A percentile compares a stretch with the other conserved stretches of the same genome.
These are phyloP conservation scores for Naganishia kalamii DNA, from an alignment of 768 basidiomycete species.

Conservation along the genomic window DNA sequence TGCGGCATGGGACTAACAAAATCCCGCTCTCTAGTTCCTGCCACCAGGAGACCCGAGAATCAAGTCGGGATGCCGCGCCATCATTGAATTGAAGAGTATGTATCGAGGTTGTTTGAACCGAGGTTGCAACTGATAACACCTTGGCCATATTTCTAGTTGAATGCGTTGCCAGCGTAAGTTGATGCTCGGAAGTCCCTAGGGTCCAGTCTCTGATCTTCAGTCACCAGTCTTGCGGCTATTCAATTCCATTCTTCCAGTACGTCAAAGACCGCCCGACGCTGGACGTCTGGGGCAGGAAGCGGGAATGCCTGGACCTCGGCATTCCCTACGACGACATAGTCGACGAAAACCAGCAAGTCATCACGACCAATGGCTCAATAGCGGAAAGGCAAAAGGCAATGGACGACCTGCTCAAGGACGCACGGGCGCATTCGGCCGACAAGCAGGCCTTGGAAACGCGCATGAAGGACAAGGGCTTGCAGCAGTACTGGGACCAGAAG, in stretches of 20 bases:
- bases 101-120: neutral
- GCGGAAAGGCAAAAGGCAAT: conserved; percentile 1
- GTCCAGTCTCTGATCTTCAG: neutral
- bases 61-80: conserved; percentile 19
- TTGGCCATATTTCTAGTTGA: neutral
- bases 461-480: neutral
- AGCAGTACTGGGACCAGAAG: conserved; percentile 18
- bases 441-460: neutral
- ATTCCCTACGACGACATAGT: neutral
- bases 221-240: conserved; percentile 21
- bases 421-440: neutral
- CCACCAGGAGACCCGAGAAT: conserved; percentile 22
- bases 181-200: neutral
- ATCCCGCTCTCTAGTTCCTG: neutral
- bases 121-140: neutral
- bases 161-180: conserved; percentile 18
- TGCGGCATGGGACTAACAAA: neutral
- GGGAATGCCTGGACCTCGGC: conserved; percentile 12
- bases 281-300: conserved; percentile 17
- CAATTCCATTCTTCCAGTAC: conserved; percentile 21
- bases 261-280: conserved; percentile 18
- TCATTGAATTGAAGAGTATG: conserved; percentile 20
- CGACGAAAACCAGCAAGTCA: neutral
- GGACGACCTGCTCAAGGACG: conserved; percentile 2
- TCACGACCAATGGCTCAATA: neutral